Conservation (phyloP, 305 asterid species). For the Fraxinus sp. region DNA sequence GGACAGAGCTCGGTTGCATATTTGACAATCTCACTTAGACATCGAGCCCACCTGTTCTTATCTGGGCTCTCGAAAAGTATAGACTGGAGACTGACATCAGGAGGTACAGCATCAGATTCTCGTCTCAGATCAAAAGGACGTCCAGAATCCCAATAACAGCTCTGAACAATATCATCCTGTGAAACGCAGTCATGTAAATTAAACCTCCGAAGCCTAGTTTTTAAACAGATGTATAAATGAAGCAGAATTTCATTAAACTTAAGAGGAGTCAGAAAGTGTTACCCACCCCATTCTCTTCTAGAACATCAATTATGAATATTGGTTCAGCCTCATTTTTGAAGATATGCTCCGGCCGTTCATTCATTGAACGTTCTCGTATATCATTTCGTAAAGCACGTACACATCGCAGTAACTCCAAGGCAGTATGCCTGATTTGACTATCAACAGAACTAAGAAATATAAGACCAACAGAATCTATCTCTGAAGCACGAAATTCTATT, state of each 20-base stretch:
- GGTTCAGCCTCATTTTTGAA: conserved; percentile 82
- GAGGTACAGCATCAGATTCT: conserved; percentile 92
- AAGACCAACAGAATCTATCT: conserved; percentile 98
- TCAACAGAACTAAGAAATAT: conserved; percentile 95
- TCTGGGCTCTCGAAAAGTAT: conserved; percentile 95
- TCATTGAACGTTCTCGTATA: conserved; percentile 62
- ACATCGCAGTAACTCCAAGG: conserved; percentile 92
- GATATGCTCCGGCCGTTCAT: conserved; percentile 58
- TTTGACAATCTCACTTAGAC: conserved; percentile 91
- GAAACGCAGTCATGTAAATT: conserved; percentile 22
- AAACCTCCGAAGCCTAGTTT: conserved; percentile 8
- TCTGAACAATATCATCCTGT: conserved; percentile 99
- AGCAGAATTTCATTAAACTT: conserved; percentile 23
- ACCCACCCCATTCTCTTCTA: conserved; percentile 98
- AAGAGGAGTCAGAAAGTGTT: conserved; percentile 26
- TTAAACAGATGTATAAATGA: conserved; percentile 15
- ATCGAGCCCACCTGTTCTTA: conserved; percentile 97
- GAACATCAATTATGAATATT: conserved; percentile 93
- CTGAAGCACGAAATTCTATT: conserved; percentile 87
- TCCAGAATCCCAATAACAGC: conserved; percentile 97
- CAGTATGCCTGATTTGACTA: conserved; percentile 98
- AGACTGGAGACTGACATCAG: conserved; percentile 92
- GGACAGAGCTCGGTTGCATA: conserved; percentile 96
- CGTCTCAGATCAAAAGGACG: conserved; percentile 93
- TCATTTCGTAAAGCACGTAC: conserved; percentile 91